Conservation (phyloP, 1,284 basidiomycete genomes). For the Malassezia obtusa region DNA sequence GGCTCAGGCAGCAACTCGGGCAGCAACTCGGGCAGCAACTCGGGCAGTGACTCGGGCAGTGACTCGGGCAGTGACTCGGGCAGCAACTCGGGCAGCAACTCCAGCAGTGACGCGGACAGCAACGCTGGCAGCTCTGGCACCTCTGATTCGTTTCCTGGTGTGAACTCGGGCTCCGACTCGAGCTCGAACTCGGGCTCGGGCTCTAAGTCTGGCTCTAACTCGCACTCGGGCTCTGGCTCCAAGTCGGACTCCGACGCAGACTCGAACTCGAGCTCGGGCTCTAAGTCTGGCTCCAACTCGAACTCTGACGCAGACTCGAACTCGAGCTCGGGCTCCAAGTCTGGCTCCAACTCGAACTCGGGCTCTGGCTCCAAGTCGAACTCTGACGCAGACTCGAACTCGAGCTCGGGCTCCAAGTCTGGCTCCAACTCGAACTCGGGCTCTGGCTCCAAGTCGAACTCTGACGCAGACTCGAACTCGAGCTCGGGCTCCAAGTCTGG, state of each 20-base stretch:
- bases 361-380: constrained; percentile 2
- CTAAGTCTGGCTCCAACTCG: constrained; percentile 4
- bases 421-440: constrained; percentile 2
- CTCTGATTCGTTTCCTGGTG: background rate
- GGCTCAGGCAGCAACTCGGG: constrained; percentile 3
- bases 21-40: background rate
- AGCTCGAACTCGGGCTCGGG: background rate
- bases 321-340: constrained; percentile 2
- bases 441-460: constrained; percentile 10
- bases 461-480: constrained; percentile 8
- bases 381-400: constrained; percentile 5
- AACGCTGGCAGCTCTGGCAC: background rate
- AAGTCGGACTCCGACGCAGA: constrained; percentile 2
- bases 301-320: background rate
- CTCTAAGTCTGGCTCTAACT: background rate
- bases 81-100: constrained; percentile 1
- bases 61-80: background rate
- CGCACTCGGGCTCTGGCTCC: background rate
- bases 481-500: constrained; percentile 3
- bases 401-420: background rate
- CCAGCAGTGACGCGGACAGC: background rate
- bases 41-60: background rate
- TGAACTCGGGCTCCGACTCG: background rate
- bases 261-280: constrained; percentile 2
- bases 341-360: constrained; percentile 4